Conservation (phyloP, 176 grass and related monocot species). For the Pharus latifolius region DNA sequence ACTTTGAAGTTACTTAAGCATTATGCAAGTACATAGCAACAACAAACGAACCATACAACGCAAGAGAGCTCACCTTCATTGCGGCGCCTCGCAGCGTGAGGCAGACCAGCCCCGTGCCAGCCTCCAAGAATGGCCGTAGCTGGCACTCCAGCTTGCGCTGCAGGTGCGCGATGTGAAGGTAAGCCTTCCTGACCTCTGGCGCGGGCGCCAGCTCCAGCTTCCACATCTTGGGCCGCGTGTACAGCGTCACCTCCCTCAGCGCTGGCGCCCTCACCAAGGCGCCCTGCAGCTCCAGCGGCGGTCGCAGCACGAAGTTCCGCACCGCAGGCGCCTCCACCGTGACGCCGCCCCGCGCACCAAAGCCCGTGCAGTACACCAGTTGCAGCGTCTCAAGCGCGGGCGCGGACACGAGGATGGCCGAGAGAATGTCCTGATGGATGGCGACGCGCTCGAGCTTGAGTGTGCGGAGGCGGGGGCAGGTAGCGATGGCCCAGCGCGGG, state of each 20-base stretch:
- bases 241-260: conserved; percentile 21
- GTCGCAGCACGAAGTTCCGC: conserved; percentile 16
- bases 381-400: conserved; percentile 24
- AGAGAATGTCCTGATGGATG: conserved; percentile 11
- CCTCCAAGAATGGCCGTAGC: conserved; percentile 26
- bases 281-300: background rate
- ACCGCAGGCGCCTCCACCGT: conserved; percentile 22
- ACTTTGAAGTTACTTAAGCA: background rate
- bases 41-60: background rate
- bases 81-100: conserved; percentile 27
- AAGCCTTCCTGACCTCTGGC: conserved; percentile 27
- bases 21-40: background rate
- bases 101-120: conserved; percentile 9
- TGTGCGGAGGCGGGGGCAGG: conserved; percentile 17
- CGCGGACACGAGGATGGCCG: background rate
- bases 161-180: conserved; percentile 26
- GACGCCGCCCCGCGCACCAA: background rate
- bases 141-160: background rate
- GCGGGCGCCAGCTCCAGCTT: background rate
- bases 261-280: background rate
- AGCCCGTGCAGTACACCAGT: background rate
- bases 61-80: conserved; percentile 21
- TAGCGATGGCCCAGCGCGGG: background rate
- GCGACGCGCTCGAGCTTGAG: conserved; percentile 26
- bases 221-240: conserved; percentile 4